These are phyloP conservation scores for Rhexocercosporidium sp. DNA, from an alignment of 2,329 filamentous ascomycete species.

Conservation along the genomic window DNA sequence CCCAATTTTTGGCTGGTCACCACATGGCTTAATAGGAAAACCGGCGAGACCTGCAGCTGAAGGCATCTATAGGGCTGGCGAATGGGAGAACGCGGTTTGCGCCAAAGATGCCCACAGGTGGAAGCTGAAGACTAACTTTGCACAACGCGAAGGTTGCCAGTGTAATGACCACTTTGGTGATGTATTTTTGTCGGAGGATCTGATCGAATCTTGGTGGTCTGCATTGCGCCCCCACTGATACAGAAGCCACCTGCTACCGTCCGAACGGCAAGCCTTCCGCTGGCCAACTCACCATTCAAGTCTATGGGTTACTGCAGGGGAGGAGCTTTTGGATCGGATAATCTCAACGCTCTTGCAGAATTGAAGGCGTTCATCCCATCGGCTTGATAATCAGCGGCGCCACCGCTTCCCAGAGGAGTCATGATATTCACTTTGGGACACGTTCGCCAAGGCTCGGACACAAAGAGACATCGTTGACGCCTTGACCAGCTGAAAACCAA, in stretches of 20 bases:
- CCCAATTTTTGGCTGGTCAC: slow-evolving; percentile 20
- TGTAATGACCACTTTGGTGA: neutral
- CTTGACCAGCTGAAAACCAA: slow-evolving; percentile 1
- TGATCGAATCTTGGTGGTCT: neutral
- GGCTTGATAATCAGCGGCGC: neutral
- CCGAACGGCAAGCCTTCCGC: slow-evolving; percentile 6
- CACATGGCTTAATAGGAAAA: slow-evolving; percentile 28
- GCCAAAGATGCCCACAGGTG: slow-evolving; percentile 24
- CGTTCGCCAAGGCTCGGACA: neutral
- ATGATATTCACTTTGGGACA: neutral
- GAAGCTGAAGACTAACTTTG: slow-evolving; percentile 23
- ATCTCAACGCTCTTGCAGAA: neutral
- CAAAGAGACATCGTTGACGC: neutral
- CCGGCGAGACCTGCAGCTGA: slow-evolving; percentile 21
- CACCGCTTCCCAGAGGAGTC: neutral
- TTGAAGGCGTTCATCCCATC: neutral
- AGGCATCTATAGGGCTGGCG: slow-evolving; percentile 21
- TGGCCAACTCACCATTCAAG: neutral
- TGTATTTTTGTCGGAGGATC: slow-evolving; percentile 21
- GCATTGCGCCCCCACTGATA: slow-evolving; percentile 20
- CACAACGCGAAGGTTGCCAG: slow-evolving; percentile 13
- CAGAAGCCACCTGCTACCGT: neutral
- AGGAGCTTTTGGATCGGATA: neutral
- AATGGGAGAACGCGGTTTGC: slow-evolving; percentile 17
- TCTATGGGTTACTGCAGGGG: neutral